Conservation (phyloP, 1,284 basidiomycete species). For the Heterobasidion occidentale region DNA sequence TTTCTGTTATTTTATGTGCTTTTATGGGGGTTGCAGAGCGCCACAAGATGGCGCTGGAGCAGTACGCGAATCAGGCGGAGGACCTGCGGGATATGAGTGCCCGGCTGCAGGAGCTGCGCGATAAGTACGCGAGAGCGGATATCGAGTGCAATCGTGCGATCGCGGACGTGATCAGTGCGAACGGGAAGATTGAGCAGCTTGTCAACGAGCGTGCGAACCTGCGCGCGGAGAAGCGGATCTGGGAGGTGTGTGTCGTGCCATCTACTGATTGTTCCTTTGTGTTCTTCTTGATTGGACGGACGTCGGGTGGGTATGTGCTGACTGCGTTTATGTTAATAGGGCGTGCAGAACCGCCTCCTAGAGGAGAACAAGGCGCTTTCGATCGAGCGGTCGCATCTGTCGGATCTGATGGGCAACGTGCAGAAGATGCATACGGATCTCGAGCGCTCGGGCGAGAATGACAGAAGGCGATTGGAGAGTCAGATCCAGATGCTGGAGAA, state of each 20-base stretch:
- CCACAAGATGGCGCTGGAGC: slow-evolving; percentile 57
- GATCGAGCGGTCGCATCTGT: slow-evolving; percentile 76
- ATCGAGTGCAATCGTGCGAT: slow-evolving; percentile 57
- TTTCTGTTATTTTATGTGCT: background rate
- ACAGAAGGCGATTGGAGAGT: slow-evolving; percentile 71
- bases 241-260: slow-evolving; percentile 55
- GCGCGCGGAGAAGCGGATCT: slow-evolving; percentile 86
- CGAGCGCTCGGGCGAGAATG: slow-evolving; percentile 76
- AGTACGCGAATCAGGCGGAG: slow-evolving; percentile 43
- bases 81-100: slow-evolving; percentile 55
- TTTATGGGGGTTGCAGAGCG: slow-evolving; percentile 37
- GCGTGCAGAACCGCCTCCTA: slow-evolving; percentile 71
- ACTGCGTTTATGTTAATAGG: slow-evolving; percentile 29
- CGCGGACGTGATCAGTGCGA: slow-evolving; percentile 55
- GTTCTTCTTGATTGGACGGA: background rate
- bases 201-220: slow-evolving; percentile 82
- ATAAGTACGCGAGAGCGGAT: slow-evolving; percentile 59
- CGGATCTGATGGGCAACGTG: slow-evolving; percentile 82
- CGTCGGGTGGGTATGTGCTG: background rate
- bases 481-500: slow-evolving; percentile 73
- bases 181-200: slow-evolving; percentile 58
- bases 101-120: slow-evolving; percentile 62
- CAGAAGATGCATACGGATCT: slow-evolving; percentile 87
- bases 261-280: background rate
- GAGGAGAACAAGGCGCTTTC: slow-evolving; percentile 80